These are phyloP conservation scores for Myriosclerotinia curreyana DNA, from an alignment of 2,329 filamentous ascomycete genomes.

Conservation along the genomic window DNA sequence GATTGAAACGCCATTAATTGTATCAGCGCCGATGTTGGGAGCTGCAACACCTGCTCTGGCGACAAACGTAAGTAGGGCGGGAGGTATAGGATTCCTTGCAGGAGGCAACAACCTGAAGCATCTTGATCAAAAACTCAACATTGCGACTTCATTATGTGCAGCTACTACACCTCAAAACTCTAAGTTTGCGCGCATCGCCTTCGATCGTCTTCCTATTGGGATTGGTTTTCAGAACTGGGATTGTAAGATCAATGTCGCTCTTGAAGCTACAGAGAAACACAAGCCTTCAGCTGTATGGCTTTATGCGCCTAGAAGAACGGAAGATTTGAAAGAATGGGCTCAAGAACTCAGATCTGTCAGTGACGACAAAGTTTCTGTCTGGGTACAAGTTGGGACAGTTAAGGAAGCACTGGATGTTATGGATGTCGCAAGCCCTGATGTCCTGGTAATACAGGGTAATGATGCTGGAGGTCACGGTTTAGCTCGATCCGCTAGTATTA, in stretches of 20 bases:
- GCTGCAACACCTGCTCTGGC: slow-evolving; percentile 56
- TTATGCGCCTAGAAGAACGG: slow-evolving; percentile 42
- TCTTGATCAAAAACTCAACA: slow-evolving; percentile 22
- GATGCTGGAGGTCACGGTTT: slow-evolving; percentile 43
- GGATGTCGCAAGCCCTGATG: slow-evolving; percentile 36
- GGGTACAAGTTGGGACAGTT: slow-evolving; percentile 40
- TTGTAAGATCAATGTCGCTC: slow-evolving; percentile 39
- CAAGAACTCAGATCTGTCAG: not conserved
- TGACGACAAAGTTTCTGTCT: slow-evolving; percentile 34
- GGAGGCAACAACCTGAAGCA: slow-evolving; percentile 37
- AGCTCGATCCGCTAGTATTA: slow-evolving; percentile 34
- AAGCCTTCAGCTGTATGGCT: slow-evolving; percentile 46
- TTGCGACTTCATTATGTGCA: not conserved
- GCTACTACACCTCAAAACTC: not conserved
- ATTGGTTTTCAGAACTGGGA: slow-evolving; percentile 49
- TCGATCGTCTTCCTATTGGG: slow-evolving; percentile 43
- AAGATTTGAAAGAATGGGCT: slow-evolving; percentile 16
- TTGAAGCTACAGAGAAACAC: slow-evolving; percentile 35
- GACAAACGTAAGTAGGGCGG: slow-evolving; percentile 56
- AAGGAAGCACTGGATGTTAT: slow-evolving; percentile 27
- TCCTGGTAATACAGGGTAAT: slow-evolving; percentile 40
- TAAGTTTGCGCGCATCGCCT: not conserved
- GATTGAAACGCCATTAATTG: slow-evolving; percentile 44
- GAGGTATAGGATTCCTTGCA: slow-evolving; percentile 50
- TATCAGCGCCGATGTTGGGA: slow-evolving; percentile 66